Percentiles rank a stretch among this genome's conserved stretches.
Conservation (phyloP, 768 basidiomycete species). For the Grammothele lineata region DNA sequence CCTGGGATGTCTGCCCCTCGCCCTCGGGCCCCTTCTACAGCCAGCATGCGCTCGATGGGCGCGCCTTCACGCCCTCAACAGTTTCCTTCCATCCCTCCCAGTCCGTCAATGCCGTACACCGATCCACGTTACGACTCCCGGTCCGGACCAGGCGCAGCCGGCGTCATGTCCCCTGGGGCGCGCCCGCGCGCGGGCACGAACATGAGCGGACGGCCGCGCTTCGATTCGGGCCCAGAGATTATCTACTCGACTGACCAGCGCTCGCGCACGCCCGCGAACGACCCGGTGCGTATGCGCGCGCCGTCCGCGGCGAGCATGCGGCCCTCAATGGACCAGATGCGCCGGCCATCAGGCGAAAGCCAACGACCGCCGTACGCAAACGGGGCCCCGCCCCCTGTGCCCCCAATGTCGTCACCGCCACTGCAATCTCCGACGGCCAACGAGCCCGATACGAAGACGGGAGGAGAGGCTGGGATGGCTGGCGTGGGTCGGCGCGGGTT, state of each 20-base stretch:
- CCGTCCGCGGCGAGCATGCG: slow-evolving; percentile 24
- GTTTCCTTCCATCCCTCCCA: no score
- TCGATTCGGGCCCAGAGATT: slow-evolving; percentile 11
- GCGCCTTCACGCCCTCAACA: background rate
- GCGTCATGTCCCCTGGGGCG: background rate
- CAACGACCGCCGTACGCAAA: slow-evolving; percentile 11
- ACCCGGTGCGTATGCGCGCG: slow-evolving; percentile 12
- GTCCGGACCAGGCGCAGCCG: no score
- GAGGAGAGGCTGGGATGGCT: slow-evolving; percentile 84
- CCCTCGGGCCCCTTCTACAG: slow-evolving; percentile 10
- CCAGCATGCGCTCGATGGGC: slow-evolving; percentile 10
- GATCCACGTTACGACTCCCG: no score
- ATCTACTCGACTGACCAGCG: slow-evolving; percentile 16
- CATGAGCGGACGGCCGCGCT: slow-evolving; percentile 3
- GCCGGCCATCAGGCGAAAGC: slow-evolving; percentile 11
- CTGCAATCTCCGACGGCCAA: background rate
- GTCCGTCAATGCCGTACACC: no score
- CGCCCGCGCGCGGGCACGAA: slow-evolving; percentile 15
- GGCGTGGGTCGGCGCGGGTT: slow-evolving; percentile 87
- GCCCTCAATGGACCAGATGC: slow-evolving; percentile 15
- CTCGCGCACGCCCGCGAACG: no score
- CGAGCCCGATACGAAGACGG: slow-evolving; percentile 62
- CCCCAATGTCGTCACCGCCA: slow-evolving; percentile 3
- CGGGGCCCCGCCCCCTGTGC: slow-evolving; percentile 1
- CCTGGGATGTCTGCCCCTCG: slow-evolving; percentile 6